phyloP scores from a whole-genome alignment of 2,329 filamentous ascomycete genomes.

The Fonsecaea multimorphosa region DNA sequence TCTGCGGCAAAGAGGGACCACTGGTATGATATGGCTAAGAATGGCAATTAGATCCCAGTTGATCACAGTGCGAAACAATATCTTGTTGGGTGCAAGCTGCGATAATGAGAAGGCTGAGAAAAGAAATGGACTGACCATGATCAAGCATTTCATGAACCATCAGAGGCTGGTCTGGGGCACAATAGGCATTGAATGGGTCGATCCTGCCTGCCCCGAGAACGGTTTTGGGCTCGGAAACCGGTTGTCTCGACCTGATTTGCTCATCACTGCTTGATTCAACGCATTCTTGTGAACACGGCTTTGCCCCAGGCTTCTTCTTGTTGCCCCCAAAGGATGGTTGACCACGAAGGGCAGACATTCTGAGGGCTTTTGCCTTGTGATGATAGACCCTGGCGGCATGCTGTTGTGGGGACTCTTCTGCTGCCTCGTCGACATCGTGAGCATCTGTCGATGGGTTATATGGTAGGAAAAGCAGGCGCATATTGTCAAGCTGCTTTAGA shows the following conservation, averaged over 20 bases:
- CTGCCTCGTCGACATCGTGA: slow-evolving; percentile 6
- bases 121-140: slow-evolving; percentile 13
- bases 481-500: slow-evolving; percentile 42
- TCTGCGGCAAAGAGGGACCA: slow-evolving; percentile 23
- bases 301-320: not conserved
- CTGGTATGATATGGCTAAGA: slow-evolving; percentile 19
- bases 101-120: not conserved
- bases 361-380: slow-evolving; percentile 17
- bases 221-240: slow-evolving; percentile 1
- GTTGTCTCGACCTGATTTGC: not conserved
- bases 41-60: not conserved
- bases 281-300: not conserved
- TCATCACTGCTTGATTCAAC: not conserved
- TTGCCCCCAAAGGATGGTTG: not conserved
- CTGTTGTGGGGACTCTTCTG: slow-evolving; percentile 16
- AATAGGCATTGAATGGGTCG: slow-evolving; percentile 21
- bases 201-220: slow-evolving; percentile 20
- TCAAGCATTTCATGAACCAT: slow-evolving; percentile 26
- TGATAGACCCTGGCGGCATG: slow-evolving; percentile 21
- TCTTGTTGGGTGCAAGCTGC: not conserved
- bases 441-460: slow-evolving; percentile 12
- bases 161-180: slow-evolving; percentile 6
- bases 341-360: not conserved
- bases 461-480: slow-evolving; percentile 23
- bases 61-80: not conserved